Conservation (phyloP, 148 eudicot genomes). For the Vaccinium vitisidaea region DNA sequence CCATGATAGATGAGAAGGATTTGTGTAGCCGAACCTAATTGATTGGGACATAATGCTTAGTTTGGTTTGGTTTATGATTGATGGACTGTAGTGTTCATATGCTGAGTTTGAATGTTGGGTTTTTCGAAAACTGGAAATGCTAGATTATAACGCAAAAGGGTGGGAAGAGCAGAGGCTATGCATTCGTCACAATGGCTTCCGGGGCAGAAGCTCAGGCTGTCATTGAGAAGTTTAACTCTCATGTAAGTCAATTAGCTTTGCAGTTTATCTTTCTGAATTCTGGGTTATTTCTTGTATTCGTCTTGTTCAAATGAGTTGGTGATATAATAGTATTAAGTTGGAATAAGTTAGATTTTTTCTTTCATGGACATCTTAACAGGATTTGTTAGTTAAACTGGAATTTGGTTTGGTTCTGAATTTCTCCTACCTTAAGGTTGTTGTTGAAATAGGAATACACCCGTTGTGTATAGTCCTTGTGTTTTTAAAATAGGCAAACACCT, state of each 20-base stretch:
- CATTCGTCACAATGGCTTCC: constrained; percentile 78
- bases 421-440: background rate
- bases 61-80: background rate
- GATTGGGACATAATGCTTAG: background rate
- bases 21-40: background rate
- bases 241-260: constrained; percentile 38
- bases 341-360: background rate
- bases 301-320: background rate
- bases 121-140: constrained; percentile 16
- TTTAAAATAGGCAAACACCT: background rate
- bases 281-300: background rate
- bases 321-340: background rate
- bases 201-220: constrained; percentile 79
- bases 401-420: background rate
- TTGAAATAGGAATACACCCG: background rate
- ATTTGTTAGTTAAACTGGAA: background rate
- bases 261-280: background rate
- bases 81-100: background rate
- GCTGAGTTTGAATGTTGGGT: background rate
- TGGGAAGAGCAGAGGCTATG: constrained; percentile 87
- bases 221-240: constrained; percentile 55
- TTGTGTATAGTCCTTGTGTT: background rate
- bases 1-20: background rate
- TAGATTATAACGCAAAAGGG: constrained; percentile 69
- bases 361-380: background rate